Evolutionary conservation across 2,329 filamentous ascomycete species (phyloP).

Genomic region (Stachybotrys chartarum): DNA sequence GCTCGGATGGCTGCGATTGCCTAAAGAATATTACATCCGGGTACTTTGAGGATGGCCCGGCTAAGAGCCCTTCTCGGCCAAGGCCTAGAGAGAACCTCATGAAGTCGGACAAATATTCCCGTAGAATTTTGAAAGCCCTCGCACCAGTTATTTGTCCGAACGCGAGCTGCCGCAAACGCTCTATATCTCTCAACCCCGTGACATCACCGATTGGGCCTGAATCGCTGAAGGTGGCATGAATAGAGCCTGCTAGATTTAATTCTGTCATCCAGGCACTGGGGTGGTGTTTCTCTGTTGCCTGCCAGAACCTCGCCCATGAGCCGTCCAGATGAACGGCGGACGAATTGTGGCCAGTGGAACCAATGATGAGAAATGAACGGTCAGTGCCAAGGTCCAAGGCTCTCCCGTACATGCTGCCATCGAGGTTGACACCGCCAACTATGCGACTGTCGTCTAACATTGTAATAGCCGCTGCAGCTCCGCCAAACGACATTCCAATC

Average conservation of each 20-base stretch:
- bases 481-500: conserved; percentile 25
- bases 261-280: conserved; percentile 20
- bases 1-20: not conserved
- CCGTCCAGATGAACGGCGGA: conserved; percentile 5
- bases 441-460: conserved; percentile 21
- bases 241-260: conserved; percentile 16
- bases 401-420: conserved; percentile 23
- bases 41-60: conserved; percentile 4
- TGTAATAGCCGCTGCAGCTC: conserved; percentile 22
- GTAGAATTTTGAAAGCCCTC: conserved; percentile 18
- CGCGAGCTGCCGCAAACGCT: conserved; percentile 8
- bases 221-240: conserved; percentile 24
- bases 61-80: conserved; percentile 9
- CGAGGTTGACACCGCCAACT: conserved; percentile 27
- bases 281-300: conserved; percentile 9
- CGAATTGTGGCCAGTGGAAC: conserved; percentile 17
- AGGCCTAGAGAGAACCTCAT: conserved; percentile 17
- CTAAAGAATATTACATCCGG: conserved; percentile 5
- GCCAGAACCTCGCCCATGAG: conserved; percentile 18
- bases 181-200: conserved; percentile 10
- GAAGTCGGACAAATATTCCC: conserved; percentile 19
- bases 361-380: conserved; percentile 22
- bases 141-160: conserved; percentile 19
- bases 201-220: conserved; percentile 16
- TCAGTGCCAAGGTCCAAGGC: conserved; percentile 14